Percentiles rank a stretch among this genome's conserved stretches.
These are phyloP conservation scores for Sonneratia caseolaris DNA, from an alignment of 345 rosid genomes.

Conservation along the genomic window DNA sequence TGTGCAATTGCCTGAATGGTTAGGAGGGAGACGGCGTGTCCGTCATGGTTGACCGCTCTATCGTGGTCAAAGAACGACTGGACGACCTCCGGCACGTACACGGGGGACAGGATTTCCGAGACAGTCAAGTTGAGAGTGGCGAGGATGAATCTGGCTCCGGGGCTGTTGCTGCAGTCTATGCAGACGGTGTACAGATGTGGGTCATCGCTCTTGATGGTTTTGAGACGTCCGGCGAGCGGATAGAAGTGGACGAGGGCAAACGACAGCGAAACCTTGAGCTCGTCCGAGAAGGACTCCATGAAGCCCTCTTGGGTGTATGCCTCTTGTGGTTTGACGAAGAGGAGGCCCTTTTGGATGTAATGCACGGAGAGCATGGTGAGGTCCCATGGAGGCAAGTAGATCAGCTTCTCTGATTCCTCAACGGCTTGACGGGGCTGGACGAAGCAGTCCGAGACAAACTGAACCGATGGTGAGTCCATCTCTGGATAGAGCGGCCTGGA, in stretches of 20 bases:
- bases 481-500: not conserved
- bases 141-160: conserved; percentile 37
- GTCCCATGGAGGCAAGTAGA: conserved; percentile 59
- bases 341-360: conserved; percentile 59
- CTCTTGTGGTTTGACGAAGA: conserved; percentile 37
- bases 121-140: conserved; percentile 31
- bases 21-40: conserved; percentile 42
- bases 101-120: conserved; percentile 37
- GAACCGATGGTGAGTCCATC: not conserved
- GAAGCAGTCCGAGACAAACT: conserved; percentile 17
- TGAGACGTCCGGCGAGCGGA: conserved; percentile 65
- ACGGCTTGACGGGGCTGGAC: conserved; percentile 31
- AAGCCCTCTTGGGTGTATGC: conserved; percentile 13
- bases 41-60: conserved; percentile 45
- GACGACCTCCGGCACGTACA: conserved; percentile 43
- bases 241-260: conserved; percentile 54
- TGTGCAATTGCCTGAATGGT: conserved; percentile 13
- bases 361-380: conserved; percentile 56
- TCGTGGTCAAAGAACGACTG: conserved; percentile 66
- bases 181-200: conserved; percentile 27
- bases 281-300: conserved; percentile 25
- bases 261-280: conserved; percentile 44
- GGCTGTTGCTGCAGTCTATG: conserved; percentile 46
- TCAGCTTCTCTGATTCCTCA: conserved; percentile 36
- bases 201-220: conserved; percentile 14